These are phyloP conservation scores for Agastache rugosa DNA, from an alignment of 257 asterid species.

Conservation along the genomic window DNA sequence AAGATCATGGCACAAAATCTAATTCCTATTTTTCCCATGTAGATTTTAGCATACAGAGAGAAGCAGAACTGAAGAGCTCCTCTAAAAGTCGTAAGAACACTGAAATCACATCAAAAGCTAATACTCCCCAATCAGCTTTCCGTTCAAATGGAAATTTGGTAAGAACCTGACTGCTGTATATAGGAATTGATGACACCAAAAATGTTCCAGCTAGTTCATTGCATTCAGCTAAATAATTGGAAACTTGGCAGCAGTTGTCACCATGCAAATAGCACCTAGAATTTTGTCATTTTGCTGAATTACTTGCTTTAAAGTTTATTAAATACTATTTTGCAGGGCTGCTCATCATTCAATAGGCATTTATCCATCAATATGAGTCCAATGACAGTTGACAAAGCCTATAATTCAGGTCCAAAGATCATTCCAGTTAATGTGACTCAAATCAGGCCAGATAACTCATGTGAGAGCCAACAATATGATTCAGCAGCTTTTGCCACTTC, in stretches of 20 bases:
- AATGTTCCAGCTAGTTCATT: constrained; percentile 21
- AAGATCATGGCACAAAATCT: constrained; percentile 24
- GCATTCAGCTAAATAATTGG: constrained; percentile 26
- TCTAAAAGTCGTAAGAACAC: constrained; percentile 47
- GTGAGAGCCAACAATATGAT: constrained; percentile 42
- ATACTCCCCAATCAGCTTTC: constrained; percentile 41
- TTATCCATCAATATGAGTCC: constrained; percentile 43
- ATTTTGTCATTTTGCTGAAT: constrained; percentile 27
- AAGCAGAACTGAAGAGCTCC: constrained; percentile 52
- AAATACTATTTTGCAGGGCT: constrained; percentile 48
- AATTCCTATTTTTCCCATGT: constrained; percentile 37
- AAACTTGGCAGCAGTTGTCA: constrained; percentile 26
- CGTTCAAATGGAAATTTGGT: constrained; percentile 55
- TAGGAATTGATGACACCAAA: constrained; percentile 14
- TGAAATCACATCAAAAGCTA: constrained; percentile 49
- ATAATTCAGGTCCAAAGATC: constrained; percentile 47
- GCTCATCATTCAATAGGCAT: constrained; percentile 45
- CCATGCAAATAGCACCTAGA: constrained; percentile 19
- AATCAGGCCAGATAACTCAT: constrained; percentile 40
- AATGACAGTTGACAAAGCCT: constrained; percentile 41
- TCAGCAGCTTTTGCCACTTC: constrained; percentile 38
- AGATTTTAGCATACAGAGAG: constrained; percentile 54
- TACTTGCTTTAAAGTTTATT: constrained; percentile 24
- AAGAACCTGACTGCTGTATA: constrained; percentile 44
- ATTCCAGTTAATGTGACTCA: constrained; percentile 43